Evolutionary conservation across 257 asterid genomes (phyloP), one percentile per base, ranked within the genome.

Genomic region (Solanum bukasovii): DNA sequence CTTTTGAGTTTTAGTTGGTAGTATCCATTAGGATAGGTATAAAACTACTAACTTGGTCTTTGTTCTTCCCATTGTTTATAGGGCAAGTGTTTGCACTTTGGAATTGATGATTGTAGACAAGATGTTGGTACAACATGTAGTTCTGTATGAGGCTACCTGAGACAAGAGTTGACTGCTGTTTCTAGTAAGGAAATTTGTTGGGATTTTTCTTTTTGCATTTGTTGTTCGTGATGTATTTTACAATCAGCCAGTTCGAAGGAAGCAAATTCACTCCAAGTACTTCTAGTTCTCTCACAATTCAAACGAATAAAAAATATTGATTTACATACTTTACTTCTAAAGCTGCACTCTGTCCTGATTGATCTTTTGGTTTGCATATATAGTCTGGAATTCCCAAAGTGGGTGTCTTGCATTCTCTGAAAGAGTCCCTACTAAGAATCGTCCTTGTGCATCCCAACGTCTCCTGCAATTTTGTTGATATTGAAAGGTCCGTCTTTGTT

Each of bases 101-200:
- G 96, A 87, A 93, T 97, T 88, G 90, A 89, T 93, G 95, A 94
- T 88, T 97, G 93, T 84, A 92, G 94, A 87, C 92, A 90, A 88
- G 95, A 94, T 90, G 94, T 87, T 27, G 98, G 98, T 87, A 95
- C 98, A 67, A 92, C 97, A 89, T 96, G 99, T 96, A 90, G 90
- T 29, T 65, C 63, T 87, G 31, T 68, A 34, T 85, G 11, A 67
- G 46, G 35, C 73, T 59, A 23, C 33, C 34, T 56, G 31, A 20
- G 40, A 13, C 56, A 86, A 11, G 23, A 20, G 86, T 85, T 59
- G 40, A 31, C 33, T 31, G 3, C 65, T 27, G 33, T 77, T 63
- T 42, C 61, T 56, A 63, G 83, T 56, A n/a, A 40, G 27, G 56
- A 44, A 12, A 25, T 71, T 12, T 83, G 25, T 56, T 56, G 25